Base-by-base conservation (phyloP, 1,284 basidiomycete genomes). In the Pulveroboletus sp. region DNA sequence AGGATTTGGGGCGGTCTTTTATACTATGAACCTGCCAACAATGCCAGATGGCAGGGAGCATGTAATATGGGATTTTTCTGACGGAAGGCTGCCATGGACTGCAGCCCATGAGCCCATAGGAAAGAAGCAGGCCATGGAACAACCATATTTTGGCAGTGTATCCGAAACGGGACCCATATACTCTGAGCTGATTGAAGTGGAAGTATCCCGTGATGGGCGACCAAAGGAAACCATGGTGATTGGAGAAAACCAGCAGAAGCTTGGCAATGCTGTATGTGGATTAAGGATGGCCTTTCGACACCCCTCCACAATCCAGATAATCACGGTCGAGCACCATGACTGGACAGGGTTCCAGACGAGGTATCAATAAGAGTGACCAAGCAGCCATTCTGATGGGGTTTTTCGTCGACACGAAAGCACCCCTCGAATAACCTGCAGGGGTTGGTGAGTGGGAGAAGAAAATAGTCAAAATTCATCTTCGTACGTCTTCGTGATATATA, bases 261-360 rank as follows among this genome's bases (percentile, higher is more conserved):
- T 5, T 6, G 36, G 12, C 16, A 13, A 52, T 33, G 50, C 49
- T 50, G 50, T 44, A 21, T 40, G 29, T 26, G 60, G 68, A 49
- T 53, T 58, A 19, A 59, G 63, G 36, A 58, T 68, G 29, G 33
- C 50, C n/a, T 69, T 66, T 35, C 64, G 57, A 56, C 58, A 62
- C 45, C 69, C 66, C 13, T 66, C 64, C 32, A 55, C 32, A 3
- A 51, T 60, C 41, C 67, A 54, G 45, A 49, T 48, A n/a, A 62
- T 57, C 47, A 53, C 49, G 3, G 50, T 35, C n/a, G 65, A 70
- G 21, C 52, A 43, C 52, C 41, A 39, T 52, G 32, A 50, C 54
- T n/a, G 65, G 61, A 35, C 48, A 52, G 37, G 54, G 52, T 44
- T 54, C 55, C 32, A 57, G 64, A 50, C 65, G 52, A 43, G 50